phyloP scores from a whole-genome alignment of 1,284 basidiomycete species.

The Volvariella volvacea region DNA sequence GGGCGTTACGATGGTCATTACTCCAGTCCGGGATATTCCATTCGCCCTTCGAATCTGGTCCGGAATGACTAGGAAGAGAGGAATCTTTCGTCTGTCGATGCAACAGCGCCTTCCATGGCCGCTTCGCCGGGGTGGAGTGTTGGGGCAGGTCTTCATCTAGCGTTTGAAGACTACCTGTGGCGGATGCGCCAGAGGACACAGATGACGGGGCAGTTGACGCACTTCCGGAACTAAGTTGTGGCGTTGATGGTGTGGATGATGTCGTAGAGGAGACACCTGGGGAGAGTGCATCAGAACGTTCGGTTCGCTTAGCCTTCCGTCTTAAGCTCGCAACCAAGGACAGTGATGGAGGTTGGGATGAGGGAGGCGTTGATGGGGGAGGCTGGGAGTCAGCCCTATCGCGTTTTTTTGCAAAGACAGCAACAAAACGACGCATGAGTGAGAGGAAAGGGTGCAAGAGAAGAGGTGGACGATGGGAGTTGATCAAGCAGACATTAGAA shows the following conservation, averaged over 20 bases:
- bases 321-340: not conserved
- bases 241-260: slow-evolving; percentile 20
- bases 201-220: slow-evolving; percentile 36
- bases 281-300: slow-evolving; percentile 7
- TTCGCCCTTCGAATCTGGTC: not conserved
- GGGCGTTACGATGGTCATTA: no score
- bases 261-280: slow-evolving; percentile 11
- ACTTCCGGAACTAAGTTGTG: slow-evolving; percentile 22
- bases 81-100: not conserved
- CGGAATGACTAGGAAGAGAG: no score
- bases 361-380: slow-evolving; percentile 11
- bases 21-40: slow-evolving; percentile 4
- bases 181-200: slow-evolving; percentile 8
- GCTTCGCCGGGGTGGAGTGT: slow-evolving; percentile 1
- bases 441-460: slow-evolving; percentile 5
- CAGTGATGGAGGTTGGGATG: slow-evolving; percentile 11
- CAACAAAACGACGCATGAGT: slow-evolving; percentile 35
- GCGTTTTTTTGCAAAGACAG: slow-evolving; percentile 49
- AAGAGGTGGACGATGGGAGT: slow-evolving; percentile 2
- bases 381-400: slow-evolving; percentile 34
- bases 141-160: slow-evolving; percentile 6
- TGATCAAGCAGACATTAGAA: slow-evolving; percentile 8
- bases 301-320: not conserved
- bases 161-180: slow-evolving; percentile 7
- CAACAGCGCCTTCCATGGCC: slow-evolving; percentile 8